Evolutionary conservation across 176 grass and related monocot genomes (phyloP).

Genomic region (Aegilops longissima): DNA sequence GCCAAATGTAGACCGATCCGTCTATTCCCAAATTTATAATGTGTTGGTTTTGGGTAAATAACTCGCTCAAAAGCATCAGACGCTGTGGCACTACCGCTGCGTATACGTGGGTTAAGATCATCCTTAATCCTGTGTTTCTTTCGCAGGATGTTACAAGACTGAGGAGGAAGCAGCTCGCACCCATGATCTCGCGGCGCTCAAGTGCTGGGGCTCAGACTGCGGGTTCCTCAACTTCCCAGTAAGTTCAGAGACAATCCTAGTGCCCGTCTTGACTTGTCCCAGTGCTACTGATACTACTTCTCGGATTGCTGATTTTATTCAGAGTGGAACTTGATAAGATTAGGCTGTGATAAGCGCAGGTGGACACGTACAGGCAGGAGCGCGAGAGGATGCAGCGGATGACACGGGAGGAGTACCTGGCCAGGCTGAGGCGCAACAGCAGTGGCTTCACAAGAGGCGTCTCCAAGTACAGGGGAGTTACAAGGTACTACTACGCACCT

Average conservation of each 20-base stretch:
- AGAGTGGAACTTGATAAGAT: neutral
- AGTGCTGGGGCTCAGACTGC: slow-evolving; percentile 56
- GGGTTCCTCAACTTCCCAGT: slow-evolving; percentile 73
- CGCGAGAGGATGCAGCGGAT: slow-evolving; percentile 58
- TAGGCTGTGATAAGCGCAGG: slow-evolving; percentile 33
- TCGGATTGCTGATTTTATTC: neutral
- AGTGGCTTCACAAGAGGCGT: slow-evolving; percentile 70
- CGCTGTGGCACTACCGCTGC: too few species aligned
- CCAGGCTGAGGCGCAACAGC: slow-evolving; percentile 64
- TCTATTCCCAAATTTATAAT: too few species aligned
- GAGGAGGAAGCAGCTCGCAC: slow-evolving; percentile 69
- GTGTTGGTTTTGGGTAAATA: too few species aligned
- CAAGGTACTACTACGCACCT: slow-evolving; percentile 37
- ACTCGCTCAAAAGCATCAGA: too few species aligned
- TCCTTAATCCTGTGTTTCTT: neutral
- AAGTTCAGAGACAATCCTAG: neutral
- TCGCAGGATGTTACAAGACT: slow-evolving; percentile 50
- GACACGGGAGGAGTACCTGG: slow-evolving; percentile 61
- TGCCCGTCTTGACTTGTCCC: neutral
- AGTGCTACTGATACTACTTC: neutral
- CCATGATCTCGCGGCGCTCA: slow-evolving; percentile 88
- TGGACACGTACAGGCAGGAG: slow-evolving; percentile 59
- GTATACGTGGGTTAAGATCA: neutral
- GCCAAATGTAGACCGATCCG: too few species aligned
- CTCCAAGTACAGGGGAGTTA: slow-evolving; percentile 82